These are phyloP conservation scores for Aspergillus persii DNA, from an alignment of 2,329 filamentous ascomycete genomes.

Conservation along the genomic window DNA sequence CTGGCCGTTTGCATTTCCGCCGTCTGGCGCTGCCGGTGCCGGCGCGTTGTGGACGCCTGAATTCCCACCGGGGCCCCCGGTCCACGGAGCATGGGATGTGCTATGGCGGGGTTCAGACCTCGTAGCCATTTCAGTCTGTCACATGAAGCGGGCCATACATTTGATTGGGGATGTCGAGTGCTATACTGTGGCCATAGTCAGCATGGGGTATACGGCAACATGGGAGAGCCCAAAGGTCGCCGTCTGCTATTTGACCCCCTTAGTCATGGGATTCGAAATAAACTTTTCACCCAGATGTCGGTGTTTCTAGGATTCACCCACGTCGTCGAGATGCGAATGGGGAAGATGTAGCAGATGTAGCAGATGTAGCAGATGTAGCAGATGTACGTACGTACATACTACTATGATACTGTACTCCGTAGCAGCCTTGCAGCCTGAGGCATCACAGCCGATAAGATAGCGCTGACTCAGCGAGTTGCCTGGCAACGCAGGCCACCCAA, in stretches of 20 bases:
- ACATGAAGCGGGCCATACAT: neutral
- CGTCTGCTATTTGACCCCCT: neutral
- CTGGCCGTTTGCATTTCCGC: neutral
- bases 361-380: no score
- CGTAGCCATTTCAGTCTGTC: neutral
- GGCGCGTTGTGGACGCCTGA: neutral
- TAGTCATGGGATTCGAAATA: neutral
- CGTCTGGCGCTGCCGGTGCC: neutral
- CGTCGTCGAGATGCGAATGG: neutral
- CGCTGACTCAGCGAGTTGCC: conserved; percentile 31
- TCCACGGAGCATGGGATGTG: neutral
- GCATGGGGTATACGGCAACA: neutral
- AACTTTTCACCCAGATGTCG: neutral
- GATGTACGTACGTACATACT: no score
- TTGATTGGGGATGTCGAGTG: neutral
- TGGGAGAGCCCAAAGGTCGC: no score
- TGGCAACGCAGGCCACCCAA: conserved; percentile 20
- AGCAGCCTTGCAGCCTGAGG: neutral
- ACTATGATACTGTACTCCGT: no score
- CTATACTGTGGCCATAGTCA: neutral
- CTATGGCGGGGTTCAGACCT: no score
- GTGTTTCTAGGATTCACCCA: neutral
- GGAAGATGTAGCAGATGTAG: no score
- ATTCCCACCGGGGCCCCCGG: neutral
- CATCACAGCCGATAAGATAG: conserved; percentile 10